Conservation (phyloP, 2,329 filamentous ascomycete genomes). For the Diaporthe sp. region DNA sequence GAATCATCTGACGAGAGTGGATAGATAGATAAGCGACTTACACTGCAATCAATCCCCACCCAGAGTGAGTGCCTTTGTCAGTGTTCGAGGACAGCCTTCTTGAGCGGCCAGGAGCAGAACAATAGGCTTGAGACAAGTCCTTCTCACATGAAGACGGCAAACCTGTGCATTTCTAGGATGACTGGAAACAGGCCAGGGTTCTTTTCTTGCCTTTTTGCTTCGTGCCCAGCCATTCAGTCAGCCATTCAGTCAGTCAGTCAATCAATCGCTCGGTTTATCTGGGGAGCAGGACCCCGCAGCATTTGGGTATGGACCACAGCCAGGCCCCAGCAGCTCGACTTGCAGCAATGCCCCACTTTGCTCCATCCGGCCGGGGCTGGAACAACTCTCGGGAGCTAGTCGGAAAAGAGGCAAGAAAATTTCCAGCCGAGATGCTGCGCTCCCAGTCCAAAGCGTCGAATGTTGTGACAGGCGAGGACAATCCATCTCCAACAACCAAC, state of each 20-base stretch:
- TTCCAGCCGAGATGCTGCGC: constrained; percentile 28
- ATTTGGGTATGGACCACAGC: background rate
- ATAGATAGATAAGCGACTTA: background rate
- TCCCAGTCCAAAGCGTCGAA: background rate
- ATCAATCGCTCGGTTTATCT: background rate
- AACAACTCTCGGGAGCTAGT: constrained; percentile 33
- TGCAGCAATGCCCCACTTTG: background rate
- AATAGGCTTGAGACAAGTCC: background rate
- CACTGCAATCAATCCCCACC: background rate
- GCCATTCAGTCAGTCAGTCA: no score
- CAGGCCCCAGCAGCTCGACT: background rate
- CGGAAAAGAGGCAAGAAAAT: constrained; percentile 30
- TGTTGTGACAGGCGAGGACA: background rate
- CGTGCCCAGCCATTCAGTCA: background rate
- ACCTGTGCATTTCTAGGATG: background rate
- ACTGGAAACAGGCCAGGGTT: background rate
- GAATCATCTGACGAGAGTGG: background rate
- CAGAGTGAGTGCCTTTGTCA: background rate
- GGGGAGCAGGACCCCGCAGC: background rate
- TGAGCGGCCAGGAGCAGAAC: background rate
- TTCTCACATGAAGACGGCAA: background rate
- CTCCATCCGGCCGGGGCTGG: constrained; percentile 24
- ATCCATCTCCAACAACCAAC: background rate
- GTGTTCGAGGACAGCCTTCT: background rate
- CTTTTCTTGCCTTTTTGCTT: background rate